Conservation (phyloP, 2,329 filamentous ascomycete species). For the Colletotrichum nymphaeae region DNA sequence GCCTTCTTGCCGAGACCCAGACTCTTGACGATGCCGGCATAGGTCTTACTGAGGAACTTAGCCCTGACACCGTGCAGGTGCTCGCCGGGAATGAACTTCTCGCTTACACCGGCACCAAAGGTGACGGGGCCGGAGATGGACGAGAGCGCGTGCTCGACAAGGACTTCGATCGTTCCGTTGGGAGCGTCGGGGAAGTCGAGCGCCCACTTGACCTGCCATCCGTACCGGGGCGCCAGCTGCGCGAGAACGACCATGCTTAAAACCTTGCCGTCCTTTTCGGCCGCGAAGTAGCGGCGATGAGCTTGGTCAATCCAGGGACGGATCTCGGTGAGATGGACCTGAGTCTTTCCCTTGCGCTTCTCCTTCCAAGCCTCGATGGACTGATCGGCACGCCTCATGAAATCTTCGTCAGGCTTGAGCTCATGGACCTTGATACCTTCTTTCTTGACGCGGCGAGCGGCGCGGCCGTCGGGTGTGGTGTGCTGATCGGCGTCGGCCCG, state of each 20-base stretch:
- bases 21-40: conserved; percentile 84
- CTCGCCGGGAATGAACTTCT: conserved; percentile 80
- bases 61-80: conserved; percentile 85
- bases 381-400: conserved; percentile 76
- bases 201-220: conserved; percentile 97
- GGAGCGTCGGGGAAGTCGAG: conserved; percentile 90
- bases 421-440: conserved; percentile 87
- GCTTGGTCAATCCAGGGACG: conserved; percentile 86
- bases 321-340: conserved; percentile 92
- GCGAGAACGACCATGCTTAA: conserved; percentile 84
- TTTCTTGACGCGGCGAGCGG: conserved; percentile 82
- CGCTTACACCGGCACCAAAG: conserved; percentile 86
- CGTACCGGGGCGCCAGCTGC: conserved; percentile 82
- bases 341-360: conserved; percentile 79
- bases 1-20: conserved; percentile 86
- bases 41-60: conserved; percentile 84
- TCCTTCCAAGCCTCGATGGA: conserved; percentile 84
- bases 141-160: conserved; percentile 77
- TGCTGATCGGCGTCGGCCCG: conserved; percentile 82
- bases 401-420: conserved; percentile 75
- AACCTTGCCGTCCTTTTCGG: conserved; percentile 79
- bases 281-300: conserved; percentile 89
- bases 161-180: conserved; percentile 87
- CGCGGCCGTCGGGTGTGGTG: conserved; percentile 76
- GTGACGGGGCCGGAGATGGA: conserved; percentile 72